Conservation (phyloP, 2,329 filamentous ascomycete species). For the Ophiostoma quercus region DNA sequence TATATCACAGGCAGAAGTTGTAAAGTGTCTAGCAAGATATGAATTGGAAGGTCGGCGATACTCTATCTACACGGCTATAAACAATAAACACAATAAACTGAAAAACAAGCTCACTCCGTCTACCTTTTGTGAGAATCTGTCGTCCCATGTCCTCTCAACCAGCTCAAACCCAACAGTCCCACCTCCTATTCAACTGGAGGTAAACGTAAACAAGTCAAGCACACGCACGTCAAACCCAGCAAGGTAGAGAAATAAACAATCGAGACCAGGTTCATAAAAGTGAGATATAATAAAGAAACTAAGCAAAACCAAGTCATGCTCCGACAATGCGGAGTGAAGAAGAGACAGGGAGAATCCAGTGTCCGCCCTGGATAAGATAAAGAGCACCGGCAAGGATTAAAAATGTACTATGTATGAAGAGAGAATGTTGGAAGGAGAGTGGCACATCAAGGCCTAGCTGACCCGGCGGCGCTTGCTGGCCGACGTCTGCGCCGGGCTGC, state of each 20-base stretch:
- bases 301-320: constrained; percentile 10
- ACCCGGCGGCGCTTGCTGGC: constrained; percentile 20
- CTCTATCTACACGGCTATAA: background rate
- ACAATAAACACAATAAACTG: background rate
- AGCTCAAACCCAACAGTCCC: background rate
- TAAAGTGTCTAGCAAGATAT: background rate
- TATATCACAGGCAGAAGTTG: too few relatives aligned
- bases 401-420: background rate
- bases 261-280: background rate
- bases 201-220: background rate
- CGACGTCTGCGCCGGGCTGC: constrained; percentile 12
- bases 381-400: background rate
- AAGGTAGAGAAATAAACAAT: background rate
- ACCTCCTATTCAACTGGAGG: background rate
- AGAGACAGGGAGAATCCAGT: background rate
- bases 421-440: background rate
- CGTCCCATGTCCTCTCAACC: background rate
- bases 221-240: background rate
- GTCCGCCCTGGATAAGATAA: background rate
- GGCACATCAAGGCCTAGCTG: background rate
- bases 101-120: background rate
- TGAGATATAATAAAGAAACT: background rate
- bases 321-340: constrained; percentile 6
- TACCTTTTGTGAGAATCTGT: background rate
- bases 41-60: background rate